These are phyloP conservation scores for Paracorniculantispora psalliotae DNA, from an alignment of 2,329 filamentous ascomycete genomes.

Conservation along the genomic window DNA sequence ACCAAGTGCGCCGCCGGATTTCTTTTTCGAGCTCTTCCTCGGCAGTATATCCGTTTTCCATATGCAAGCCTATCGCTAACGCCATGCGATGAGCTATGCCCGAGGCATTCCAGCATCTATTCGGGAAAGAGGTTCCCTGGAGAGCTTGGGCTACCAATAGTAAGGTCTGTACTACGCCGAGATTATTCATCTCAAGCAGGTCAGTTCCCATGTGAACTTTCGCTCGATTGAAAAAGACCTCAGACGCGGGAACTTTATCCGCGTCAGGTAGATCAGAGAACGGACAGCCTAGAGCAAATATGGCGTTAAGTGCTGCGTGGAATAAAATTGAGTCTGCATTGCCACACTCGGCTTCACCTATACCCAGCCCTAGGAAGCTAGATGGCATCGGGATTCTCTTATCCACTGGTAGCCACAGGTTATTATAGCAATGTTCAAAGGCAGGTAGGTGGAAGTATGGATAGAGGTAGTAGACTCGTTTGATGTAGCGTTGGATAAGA, in stretches of 20 bases:
- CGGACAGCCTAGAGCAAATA: constrained; percentile 38
- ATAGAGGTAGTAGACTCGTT: constrained; percentile 36
- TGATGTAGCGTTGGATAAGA: constrained; percentile 34
- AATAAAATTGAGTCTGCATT: constrained; percentile 34
- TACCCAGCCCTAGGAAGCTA: neutral
- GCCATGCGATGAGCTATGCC: neutral
- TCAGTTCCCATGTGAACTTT: constrained; percentile 17
- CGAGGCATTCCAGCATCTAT: neutral
- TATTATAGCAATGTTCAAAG: constrained; percentile 36
- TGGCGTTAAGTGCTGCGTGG: constrained; percentile 36
- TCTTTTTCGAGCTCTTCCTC: neutral
- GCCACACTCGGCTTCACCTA: constrained; percentile 17
- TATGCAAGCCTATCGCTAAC: neutral
- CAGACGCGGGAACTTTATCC: constrained; percentile 19
- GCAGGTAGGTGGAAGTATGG: constrained; percentile 37
- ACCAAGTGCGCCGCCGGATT: constrained; percentile 19
- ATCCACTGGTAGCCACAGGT: constrained; percentile 29
- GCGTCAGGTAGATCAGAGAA: constrained; percentile 29
- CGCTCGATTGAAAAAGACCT: constrained; percentile 29
- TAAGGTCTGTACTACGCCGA: neutral
- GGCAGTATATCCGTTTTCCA: neutral
- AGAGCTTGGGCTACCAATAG: neutral
- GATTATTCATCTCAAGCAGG: neutral
- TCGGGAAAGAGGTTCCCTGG: neutral
- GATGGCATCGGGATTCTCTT: neutral